Evolutionary conservation across 1,284 basidiomycete species (phyloP), one percentile per base, ranked within the genome.

Genomic region (Bondarzewia mesenterica): DNA sequence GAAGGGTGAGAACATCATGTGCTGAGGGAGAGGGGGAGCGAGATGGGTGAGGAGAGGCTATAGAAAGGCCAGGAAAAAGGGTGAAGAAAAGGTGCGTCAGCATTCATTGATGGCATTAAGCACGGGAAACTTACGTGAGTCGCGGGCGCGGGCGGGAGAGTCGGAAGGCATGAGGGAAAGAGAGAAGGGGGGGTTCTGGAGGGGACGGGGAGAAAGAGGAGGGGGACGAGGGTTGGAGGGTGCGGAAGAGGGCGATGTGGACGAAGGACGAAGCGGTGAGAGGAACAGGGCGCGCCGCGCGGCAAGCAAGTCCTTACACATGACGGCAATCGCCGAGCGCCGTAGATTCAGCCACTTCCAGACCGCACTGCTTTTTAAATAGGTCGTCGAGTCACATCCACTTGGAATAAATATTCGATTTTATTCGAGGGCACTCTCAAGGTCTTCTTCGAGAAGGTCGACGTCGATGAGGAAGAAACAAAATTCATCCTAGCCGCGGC

Each of bases 1-100:
- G 86, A 49, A 97, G 82, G 57, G 90, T 92, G 60, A 97, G 77
- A 35, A 78, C 72, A 58, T 88, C 85, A 58, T 79, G 76, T 49
- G 78, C 66, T 48, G 66, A 61, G 42, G 74, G 75, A 40, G 84
- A 82, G 32, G 82, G 77, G 48, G 85, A 84, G 61, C 80, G 81
- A 58, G 86, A 89, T 59, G 70, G 75, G 54, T 74, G 70, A 48
- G 77, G 74, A 46, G 63, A 63, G 49, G 53, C 63, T 67, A 40
- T 16, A 46, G 42, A 47, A 48, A 50, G 41, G 47, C 38, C 50
- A 48, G 39, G 39, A 50, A 46, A 46, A 18, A 37, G 43, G 44
- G 18, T 18, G 35, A 12, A 12, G 12, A 42, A 12, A 29, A 42
- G 39, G 41, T 46, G 44, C 42, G 44, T 52, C 2, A 48, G 53